Base-by-base conservation (phyloP, 1,284 basidiomycete genomes). In the Tylopilus sp. region DNA sequence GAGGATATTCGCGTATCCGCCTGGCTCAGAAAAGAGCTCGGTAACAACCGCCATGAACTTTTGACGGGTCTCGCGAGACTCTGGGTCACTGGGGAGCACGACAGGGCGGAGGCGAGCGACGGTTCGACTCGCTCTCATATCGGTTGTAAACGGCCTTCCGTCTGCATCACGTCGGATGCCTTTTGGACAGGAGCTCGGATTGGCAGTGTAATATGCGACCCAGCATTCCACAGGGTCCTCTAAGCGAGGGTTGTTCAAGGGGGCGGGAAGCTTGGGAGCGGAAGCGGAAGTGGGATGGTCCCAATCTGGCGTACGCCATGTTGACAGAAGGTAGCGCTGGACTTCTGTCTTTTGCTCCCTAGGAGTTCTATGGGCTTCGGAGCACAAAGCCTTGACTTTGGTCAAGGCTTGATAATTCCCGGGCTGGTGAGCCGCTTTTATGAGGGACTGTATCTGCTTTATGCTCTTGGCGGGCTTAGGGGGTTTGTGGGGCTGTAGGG, bases 211-310 rank as follows among this genome's bases (percentile, higher is more conserved):
- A 52, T 75, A 77, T 4, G 69, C 66, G 30, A 69, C 69, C 74
- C 74, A 76, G 26, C 59, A 61, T 44, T 76, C 73, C 11, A 71
- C 66, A 8, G 71, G 69, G 50, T 75, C 74, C 50, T 75, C 70
- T 37, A 71, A 60, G 11, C 73, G 72, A 49, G 75, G 74, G 51
- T 76, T 76, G 46, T 70, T 72, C 43, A 70, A 26, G 7, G 67
- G 57, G 11, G 4, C 47, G 12, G 67, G 54, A 44, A 64, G 49
- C 35, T 57, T 66, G 17, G 64, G 33, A 28, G 50, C n/a, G 10
- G 65, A 57, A 28, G 50, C n/a, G 10, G 65, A 57, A 12, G 61
- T 18, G 17, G 66, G 63, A 38, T 65, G 67, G 2, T 69, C 68
- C 66, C 66, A 67, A 29, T 69, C 67, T 4, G 65, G 65, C 38